Evolutionary conservation across 169 alveolate species (phyloP), one percentile per base, ranked within the genome.

Genomic region (Eimeria falciformis): DNA sequence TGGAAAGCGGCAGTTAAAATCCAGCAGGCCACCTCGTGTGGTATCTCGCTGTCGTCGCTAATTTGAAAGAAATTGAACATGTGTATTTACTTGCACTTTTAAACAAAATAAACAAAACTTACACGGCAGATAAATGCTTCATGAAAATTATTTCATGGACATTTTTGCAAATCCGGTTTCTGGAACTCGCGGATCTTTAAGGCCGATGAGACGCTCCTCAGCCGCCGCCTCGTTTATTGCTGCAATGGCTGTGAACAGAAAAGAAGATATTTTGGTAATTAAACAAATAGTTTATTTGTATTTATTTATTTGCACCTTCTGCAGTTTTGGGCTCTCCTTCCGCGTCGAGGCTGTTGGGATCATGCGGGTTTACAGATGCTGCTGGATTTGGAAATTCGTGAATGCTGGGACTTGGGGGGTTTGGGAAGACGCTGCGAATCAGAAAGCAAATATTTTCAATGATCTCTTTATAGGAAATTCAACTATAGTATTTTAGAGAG

Each of bases 341-440:
- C 0, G 85, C 53, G 75, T 69, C 79, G 18, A 86, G 86, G 45
- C 62, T 71, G 27, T 29, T 50, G 21, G 92, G 92, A 45, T 66
- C 68, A 11, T 46, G 85, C 11, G 92, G 92, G 14, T 69, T 55
- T 9, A 66, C 58, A 17, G 78, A 77, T n/a, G 73, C 86, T 1
- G 79, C 85, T 7, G 92, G 92, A 17, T 86, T 86, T 0, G 92
- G 92, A 40, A 86, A 86, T 62, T 86, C 92, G 46, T 53, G 56
- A 43, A 86, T 86, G 86, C 92, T 86, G 21, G 92, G 92, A 5
- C 56, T 58, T 7, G 85, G 84, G 2, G 84, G 84, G 78, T 45
- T 29, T 0, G 92, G 92, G 3, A 40, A 25, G 85, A 86, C 85
- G 33, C 92, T 86, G 81, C 21, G 62, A 18, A 69, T 12, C 9